These are phyloP conservation scores for Helianthus annuus DNA, from an alignment of 129 eudicot genomes.

Conservation along the genomic window HanXRQr2.0-SUNRISE NC_035435.2:96126952-96127451, in stretches of 20 bases:
- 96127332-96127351: constrained; percentile 18
- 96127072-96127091: not conserved
- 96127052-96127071: not conserved
- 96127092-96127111: constrained; percentile 4
- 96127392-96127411: constrained; percentile 11
- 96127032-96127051: not conserved
- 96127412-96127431: constrained; percentile 9
- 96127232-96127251: not conserved
- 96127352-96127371: not conserved
- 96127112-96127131: not conserved
- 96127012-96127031: not conserved
- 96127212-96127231: constrained; percentile 20
- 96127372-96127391: constrained; percentile 5
- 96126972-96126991: not conserved
- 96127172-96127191: constrained; percentile 28
- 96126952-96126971: not conserved
- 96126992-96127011: not conserved
- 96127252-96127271: constrained; percentile 5
- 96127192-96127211: constrained; percentile 29
- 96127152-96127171: constrained; percentile 27
- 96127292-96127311: constrained; percentile 7
- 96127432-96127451: not conserved
- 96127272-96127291: not conserved
- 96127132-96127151: constrained; percentile 10
- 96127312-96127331: not conserved